Base-by-base conservation (phyloP, 1,284 basidiomycete species). In the Bondarzewia mesenterica region DNA sequence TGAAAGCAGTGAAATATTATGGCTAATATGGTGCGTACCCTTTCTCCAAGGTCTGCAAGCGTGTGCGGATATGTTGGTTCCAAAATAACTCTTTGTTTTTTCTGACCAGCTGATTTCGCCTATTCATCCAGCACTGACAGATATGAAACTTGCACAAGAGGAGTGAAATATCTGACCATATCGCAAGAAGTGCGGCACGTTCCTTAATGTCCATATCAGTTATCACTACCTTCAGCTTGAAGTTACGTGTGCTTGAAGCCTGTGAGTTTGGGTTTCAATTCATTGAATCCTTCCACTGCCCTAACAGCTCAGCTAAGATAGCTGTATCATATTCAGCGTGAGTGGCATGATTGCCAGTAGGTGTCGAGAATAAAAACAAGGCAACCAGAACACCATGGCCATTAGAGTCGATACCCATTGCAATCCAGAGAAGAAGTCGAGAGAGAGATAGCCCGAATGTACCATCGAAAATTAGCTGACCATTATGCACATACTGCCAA, bases 101-200 rank as follows among this genome's bases (percentile, higher is more conserved):
- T n/a, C n/a, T 35, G 32, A 35, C 10, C 32, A 35, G 32, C 32
- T 35, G 32, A n/a, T n/a, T 35, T 10, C 60, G 57, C 14, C 57
- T 48, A 50, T 70, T 70, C 15, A 54, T 54, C 69, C 69, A 71
- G 20, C 57, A 62, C 44, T 71, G 68, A 44, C 63, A 62, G 22
- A 66, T 42, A 54, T 71, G 70, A 43, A 71, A 71, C 39, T 60
- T 63, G 56, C 70, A 72, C 21, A 71, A 54, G 1, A 71, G 50
- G 1, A 71, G 64, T 1, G 50, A 44, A 22, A 70, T 61, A 8
- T 25, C 5, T 3, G 56, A 56, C 58, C 62, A 71, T 20, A 62
- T 56, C 1, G 8, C 3, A 4, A 61, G 36, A 1, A 71, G 60
- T 0, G 63, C 68, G 5, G 48, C 52, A 0, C 62, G 61, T 52